Evolutionary conservation across 176 grass and related monocot genomes (phyloP), one percentile per base, ranked within the genome.

Genomic region (Musa itinerans): DNA sequence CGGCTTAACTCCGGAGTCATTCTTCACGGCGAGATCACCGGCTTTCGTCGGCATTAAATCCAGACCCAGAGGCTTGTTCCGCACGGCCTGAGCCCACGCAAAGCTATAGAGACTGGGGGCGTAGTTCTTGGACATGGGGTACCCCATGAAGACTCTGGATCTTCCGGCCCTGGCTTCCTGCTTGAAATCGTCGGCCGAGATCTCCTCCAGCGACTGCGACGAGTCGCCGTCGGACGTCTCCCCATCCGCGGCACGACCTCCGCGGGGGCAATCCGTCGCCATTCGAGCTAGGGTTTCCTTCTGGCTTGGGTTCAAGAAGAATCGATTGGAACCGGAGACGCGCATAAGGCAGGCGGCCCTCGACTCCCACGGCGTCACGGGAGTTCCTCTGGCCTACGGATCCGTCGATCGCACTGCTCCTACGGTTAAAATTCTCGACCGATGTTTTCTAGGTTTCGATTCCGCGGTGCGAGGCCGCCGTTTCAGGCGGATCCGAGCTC

Each of bases 41-140:
- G 69, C 29, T 3, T 43, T 53, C 69, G 53, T 53, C 69, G 78
- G 69, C 69, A 53, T 80, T 57, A 73, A 53, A 72, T 80, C 69
- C 29, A 85, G 62, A 8, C 87, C 89, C 2, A 99, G 76, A 19
- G 88, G 95, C 73, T 94, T 99, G 54, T 99, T 99, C 83, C 89
- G 90, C 69, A 99, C 90, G 25, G 95, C 90, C 83, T 92, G 95
- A 56, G 87, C 81, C 95, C 95, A 99, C 11, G 95, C 95, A 53
- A 99, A 89, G 78, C 79, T 94, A 68, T 92, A 88, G 65, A 99
- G 86, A 50, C 81, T 75, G 1, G 86, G 83, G n/a, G 78, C 88
- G 53, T 88, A 99, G 81, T 83, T 92, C 76, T 85, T 82, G 8
- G 91, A 78, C 83, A 99, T 94, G 56, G 80, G 75, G 69, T 94